phyloP scores from a whole-genome alignment of 2,329 filamentous ascomycete species.

The Pseudocercospora cruenta region DNA sequence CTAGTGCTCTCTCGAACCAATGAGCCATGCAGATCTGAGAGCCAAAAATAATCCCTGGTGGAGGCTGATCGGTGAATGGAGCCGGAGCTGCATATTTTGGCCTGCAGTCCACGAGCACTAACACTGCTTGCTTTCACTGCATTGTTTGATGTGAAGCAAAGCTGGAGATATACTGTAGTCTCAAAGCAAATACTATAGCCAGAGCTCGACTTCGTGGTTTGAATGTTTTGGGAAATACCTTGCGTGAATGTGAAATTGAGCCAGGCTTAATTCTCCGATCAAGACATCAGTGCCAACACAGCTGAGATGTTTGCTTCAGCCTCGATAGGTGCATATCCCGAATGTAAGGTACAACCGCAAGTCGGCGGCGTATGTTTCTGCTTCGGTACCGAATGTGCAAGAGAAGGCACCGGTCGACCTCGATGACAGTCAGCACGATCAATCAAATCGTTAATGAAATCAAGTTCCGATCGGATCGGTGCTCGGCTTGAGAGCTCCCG shows the following conservation, averaged over 20 bases:
- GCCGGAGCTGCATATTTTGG: constrained; percentile 4
- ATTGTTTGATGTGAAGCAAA: too few species aligned
- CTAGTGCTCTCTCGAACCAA: not conserved
- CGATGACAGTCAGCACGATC: not conserved
- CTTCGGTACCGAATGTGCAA: not conserved
- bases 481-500: not conserved
- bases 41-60: not conserved
- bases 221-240: not conserved
- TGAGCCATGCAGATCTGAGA: not conserved
- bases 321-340: too few species aligned
- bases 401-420: not conserved
- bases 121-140: not conserved
- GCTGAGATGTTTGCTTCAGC: too few species aligned
- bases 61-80: constrained; percentile 10
- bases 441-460: not conserved
- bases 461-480: not conserved
- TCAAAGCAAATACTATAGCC: not conserved
- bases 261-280: too few species aligned
- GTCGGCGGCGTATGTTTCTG: not conserved
- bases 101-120: not conserved
- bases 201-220: not conserved
- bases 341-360: not conserved
- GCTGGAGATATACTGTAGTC: too few species aligned
- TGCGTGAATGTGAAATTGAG: too few species aligned
- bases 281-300: too few species aligned